phyloP scores from a whole-genome alignment of 805 yeast species.

The Lipomyces yamanashiensis region DNA sequence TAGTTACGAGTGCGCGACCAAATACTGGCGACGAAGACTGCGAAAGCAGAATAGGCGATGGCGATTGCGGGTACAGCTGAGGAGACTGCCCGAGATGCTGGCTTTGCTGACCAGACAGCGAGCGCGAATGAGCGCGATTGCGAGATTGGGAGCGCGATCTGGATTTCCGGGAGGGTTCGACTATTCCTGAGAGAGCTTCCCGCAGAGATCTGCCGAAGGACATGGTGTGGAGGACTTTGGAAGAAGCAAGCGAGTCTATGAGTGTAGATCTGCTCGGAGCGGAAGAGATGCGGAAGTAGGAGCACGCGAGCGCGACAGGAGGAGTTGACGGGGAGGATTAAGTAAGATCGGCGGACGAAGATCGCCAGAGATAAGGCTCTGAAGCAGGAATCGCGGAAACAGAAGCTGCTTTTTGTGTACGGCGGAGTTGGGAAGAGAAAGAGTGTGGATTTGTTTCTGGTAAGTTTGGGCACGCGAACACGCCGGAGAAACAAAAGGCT shows the following conservation, averaged over 20 bases:
- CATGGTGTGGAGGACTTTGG: neutral
- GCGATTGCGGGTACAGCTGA: neutral
- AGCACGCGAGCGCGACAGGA: neutral
- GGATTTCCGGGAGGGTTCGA: slow-evolving; percentile 3
- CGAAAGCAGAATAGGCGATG: neutral
- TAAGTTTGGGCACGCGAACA: too few species aligned
- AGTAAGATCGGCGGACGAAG: too few species aligned
- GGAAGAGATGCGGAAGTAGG: neutral
- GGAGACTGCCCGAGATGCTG: neutral
- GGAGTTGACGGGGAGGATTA: too few species aligned
- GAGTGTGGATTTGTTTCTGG: too few species aligned
- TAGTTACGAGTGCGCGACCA: neutral
- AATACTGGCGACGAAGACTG: neutral
- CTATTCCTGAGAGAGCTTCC: slow-evolving; percentile 9
- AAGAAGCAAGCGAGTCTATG: neutral
- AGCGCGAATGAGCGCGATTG: neutral
- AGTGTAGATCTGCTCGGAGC: too few species aligned
- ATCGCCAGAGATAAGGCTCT: too few species aligned
- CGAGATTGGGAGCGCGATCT: slow-evolving; percentile 8
- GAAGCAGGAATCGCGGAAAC: too few species aligned
- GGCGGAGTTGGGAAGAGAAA: too few species aligned
- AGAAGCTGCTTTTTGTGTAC: too few species aligned
- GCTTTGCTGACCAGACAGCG: neutral
- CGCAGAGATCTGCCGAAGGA: slow-evolving; percentile 5
- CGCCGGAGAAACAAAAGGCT: too few species aligned